These are phyloP conservation scores for Pittosporum tobira DNA, from an alignment of 129 eudicot species.

Conservation along the genomic window DNA sequence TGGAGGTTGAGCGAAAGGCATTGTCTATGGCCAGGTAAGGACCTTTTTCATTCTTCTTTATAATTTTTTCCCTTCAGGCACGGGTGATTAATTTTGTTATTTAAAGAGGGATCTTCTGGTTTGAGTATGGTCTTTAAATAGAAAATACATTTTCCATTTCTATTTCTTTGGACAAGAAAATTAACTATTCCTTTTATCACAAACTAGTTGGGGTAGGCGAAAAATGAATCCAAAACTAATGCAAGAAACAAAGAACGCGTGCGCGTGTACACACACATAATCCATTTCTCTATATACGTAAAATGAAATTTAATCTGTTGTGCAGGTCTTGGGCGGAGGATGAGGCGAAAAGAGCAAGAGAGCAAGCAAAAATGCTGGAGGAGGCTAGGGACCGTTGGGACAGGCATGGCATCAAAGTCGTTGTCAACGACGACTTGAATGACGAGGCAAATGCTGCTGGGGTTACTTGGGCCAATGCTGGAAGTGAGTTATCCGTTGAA, in stretches of 20 bases:
- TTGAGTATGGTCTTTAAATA: neutral
- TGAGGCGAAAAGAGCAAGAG: slow-evolving; percentile 91
- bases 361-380: slow-evolving; percentile 81
- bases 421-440: slow-evolving; percentile 74
- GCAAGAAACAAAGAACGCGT: too few relatives aligned
- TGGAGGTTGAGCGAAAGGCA: slow-evolving; percentile 96
- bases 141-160: too few relatives aligned
- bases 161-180: too few relatives aligned
- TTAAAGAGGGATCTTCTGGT: neutral
- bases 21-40: slow-evolving; percentile 90
- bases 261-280: too few relatives aligned
- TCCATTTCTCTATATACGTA: too few relatives aligned
- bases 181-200: too few relatives aligned
- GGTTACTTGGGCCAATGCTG: slow-evolving; percentile 64
- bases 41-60: neutral
- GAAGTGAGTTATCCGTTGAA: slow-evolving; percentile 44
- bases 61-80: neutral
- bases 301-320: too few relatives aligned
- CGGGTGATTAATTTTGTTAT: neutral
- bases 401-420: slow-evolving; percentile 65
- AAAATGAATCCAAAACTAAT: too few relatives aligned
- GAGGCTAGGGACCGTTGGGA: slow-evolving; percentile 91
- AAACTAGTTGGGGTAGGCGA: too few relatives aligned
- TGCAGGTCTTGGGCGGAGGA: slow-evolving; percentile 95
- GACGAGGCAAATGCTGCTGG: slow-evolving; percentile 56